Base-by-base conservation (phyloP, 1,284 basidiomycete species). In the Mycena citricolor region DNA sequence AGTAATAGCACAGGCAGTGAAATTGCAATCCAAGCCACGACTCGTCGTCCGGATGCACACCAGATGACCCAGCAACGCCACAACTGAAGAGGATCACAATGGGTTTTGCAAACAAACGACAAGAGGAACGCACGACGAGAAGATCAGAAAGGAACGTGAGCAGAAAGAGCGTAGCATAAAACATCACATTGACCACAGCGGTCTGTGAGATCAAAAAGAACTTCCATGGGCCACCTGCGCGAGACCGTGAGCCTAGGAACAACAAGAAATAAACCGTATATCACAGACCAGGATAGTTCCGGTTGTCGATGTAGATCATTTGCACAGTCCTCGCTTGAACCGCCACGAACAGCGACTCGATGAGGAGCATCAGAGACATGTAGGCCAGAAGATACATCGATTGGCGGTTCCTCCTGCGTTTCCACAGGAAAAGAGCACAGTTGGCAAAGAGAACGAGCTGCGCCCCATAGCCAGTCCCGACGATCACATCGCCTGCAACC, bases 41-140 rank as follows among this genome's bases (percentile, higher is more conserved):
- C 19, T 3, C 51, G 57, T 5, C 34, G 34, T 13, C 68, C 66
- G 5, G 65, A 64, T 6, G 65, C 65, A 5, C 58, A 55, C 70
- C 70, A 74, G 22, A 74, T 73, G 24, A 71, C 64, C 65, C 66
- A 73, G 52, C 69, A 71, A 19, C 71, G 60, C 71, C 71, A 73
- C 13, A 72, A 55, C 70, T 74, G 46, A 11, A 24, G 30, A 16
- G 28, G 16, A 40, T 20, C 21, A 16, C 3, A 22, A 38, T n/a
- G 22, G 8, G 19, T 14, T 19, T 20, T 24, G n/a, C 24, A 19
- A 8, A 14, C 8, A 32, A 35, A 16, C 16, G 11, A 30, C 30
- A 21, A 28, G 12, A 22, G 28, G 21, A 31, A 59, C 61, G 52
- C 38, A 68, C 68, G 54, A 71, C 64, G 5, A 71, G 61, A 4